Evolutionary conservation across 2,329 filamentous ascomycete genomes (phyloP).

Genomic region (Colletotrichum salicis): DNA sequence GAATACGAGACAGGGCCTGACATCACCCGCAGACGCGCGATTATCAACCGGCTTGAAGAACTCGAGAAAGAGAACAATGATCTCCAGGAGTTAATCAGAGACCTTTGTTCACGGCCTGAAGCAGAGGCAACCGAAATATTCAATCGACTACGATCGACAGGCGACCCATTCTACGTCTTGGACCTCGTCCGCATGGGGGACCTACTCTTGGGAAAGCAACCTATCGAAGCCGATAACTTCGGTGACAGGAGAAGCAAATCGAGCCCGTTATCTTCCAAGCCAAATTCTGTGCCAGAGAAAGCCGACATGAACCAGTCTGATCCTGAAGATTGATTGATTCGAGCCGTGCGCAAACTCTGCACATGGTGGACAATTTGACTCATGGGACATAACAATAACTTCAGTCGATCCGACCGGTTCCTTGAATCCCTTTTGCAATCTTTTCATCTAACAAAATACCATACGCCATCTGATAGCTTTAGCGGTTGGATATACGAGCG

Average conservation of each 20-base stretch:
- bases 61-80: slow-evolving; percentile 27
- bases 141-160: slow-evolving; percentile 15
- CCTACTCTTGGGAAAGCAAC: slow-evolving; percentile 1
- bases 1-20: slow-evolving; percentile 30
- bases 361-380: neutral
- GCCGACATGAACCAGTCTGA: neutral
- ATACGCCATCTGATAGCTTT: no score
- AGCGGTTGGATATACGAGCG: no score
- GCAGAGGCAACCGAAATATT: slow-evolving; percentile 19
- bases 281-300: neutral
- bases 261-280: neutral
- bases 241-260: neutral
- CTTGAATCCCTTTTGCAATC: neutral
- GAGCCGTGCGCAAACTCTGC: neutral
- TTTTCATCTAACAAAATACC: neutral
- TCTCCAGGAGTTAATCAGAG: slow-evolving; percentile 2
- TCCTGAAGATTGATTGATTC: neutral
- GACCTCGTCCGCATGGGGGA: slow-evolving; percentile 21
- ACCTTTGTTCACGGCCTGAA: neutral
- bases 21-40: slow-evolving; percentile 17
- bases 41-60: slow-evolving; percentile 10
- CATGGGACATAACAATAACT: neutral
- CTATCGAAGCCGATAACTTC: neutral
- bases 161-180: slow-evolving; percentile 12
- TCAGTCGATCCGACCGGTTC: neutral